phyloP scores from a whole-genome alignment of 2,329 filamentous ascomycete species.

The Neofusicoccum ribis region DNA sequence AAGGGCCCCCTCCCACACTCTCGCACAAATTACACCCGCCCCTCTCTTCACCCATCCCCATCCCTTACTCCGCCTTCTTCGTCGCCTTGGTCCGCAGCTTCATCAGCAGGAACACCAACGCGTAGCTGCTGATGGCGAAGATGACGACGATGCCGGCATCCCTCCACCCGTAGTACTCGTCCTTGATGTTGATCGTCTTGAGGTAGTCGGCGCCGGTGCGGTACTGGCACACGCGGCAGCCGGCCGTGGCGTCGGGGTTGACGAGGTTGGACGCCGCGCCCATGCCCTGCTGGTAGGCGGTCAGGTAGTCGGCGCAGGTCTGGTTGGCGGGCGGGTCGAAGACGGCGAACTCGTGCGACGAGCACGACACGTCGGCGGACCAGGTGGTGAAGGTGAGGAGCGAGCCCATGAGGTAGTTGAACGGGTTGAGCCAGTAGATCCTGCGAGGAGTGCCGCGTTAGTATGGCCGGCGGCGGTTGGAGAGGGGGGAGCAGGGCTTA shows the following conservation, averaged over 20 bases:
- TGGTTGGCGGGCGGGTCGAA: conserved; percentile 52
- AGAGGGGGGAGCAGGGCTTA: background rate
- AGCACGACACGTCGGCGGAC: conserved; percentile 42
- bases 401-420: conserved; percentile 45
- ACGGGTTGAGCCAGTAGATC: conserved; percentile 43
- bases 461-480: too few species aligned
- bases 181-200: conserved; percentile 55
- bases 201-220: conserved; percentile 61
- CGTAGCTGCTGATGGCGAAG: conserved; percentile 58
- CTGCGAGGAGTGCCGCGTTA: background rate
- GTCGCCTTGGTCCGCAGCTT: conserved; percentile 44
- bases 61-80: conserved; percentile 38
- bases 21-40: background rate
- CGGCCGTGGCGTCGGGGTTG: conserved; percentile 59
- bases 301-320: conserved; percentile 61
- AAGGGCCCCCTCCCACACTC: too few species aligned
- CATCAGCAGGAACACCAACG: conserved; percentile 47
- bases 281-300: conserved; percentile 50
- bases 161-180: conserved; percentile 66
- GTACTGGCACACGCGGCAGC: conserved; percentile 65
- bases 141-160: conserved; percentile 61
- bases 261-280: conserved; percentile 54
- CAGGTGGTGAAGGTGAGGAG: conserved; percentile 44
- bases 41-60: too few species aligned
- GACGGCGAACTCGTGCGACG: conserved; percentile 37